A percentile compares a stretch with the other conserved stretches of the same genome.
Evolutionary conservation across 2,329 filamentous ascomycete genomes (phyloP).

Genomic region (Penicillium polonicum): DNA sequence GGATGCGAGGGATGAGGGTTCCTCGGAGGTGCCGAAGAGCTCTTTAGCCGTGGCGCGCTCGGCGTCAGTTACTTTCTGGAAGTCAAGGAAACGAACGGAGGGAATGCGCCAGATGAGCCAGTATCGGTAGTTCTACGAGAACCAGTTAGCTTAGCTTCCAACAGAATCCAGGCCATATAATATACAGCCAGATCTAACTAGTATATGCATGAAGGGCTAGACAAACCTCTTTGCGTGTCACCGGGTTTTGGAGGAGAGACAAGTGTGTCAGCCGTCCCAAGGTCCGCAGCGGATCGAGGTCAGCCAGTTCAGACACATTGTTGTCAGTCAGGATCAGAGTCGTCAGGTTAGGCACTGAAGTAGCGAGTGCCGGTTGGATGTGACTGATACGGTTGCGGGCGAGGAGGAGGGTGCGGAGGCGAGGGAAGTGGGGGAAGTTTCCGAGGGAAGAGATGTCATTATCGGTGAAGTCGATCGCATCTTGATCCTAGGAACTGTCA

Average conservation of each 20-base stretch:
- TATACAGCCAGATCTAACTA: not conserved
- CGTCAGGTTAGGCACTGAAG: conserved; percentile 75
- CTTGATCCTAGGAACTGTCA: conserved; percentile 69
- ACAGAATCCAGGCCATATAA: not conserved
- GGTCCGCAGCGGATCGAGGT: conserved; percentile 74
- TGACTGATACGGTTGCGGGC: conserved; percentile 82
- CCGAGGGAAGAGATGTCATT: conserved; percentile 88
- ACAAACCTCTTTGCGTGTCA: conserved; percentile 85
- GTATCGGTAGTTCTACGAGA: conserved; percentile 75
- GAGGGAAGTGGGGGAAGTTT: conserved; percentile 89
- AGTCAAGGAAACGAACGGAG: conserved; percentile 85
- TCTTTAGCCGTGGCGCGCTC: conserved; percentile 75
- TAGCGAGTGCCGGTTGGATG: conserved; percentile 73
- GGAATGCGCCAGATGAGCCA: conserved; percentile 89
- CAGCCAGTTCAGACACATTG: conserved; percentile 76
- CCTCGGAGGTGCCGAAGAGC: conserved; percentile 75
- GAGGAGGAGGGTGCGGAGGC: conserved; percentile 81
- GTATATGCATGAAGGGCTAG: not conserved
- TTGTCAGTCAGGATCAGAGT: conserved; percentile 84
- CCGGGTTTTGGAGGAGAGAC: conserved; percentile 80
- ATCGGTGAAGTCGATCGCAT: conserved; percentile 97
- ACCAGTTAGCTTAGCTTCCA: conserved; percentile 7
- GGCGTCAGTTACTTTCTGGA: conserved; percentile 81
- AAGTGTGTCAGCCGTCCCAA: conserved; percentile 75
- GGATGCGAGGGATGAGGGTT: conserved; percentile 76